Conservation (phyloP, 345 rosid genomes). For the Raphanus sativus region DNA sequence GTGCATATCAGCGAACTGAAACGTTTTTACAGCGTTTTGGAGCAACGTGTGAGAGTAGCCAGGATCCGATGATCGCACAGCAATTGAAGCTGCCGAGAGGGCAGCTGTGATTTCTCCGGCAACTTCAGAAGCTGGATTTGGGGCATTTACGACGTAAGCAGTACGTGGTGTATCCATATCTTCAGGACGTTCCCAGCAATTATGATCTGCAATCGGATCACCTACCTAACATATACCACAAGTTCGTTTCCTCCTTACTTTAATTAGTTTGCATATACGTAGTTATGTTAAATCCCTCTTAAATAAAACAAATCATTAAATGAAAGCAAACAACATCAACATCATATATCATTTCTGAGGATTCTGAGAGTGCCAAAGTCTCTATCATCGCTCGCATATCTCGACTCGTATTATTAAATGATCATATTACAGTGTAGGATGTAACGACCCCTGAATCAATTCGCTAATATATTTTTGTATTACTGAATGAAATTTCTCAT, state of each 20-base stretch:
- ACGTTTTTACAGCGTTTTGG: constrained; percentile 55
- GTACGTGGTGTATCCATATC: constrained; percentile 92
- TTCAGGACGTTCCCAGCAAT: constrained; percentile 97
- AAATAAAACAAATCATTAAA: background rate
- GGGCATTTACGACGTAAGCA: constrained; percentile 76
- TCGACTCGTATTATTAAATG: constrained; percentile 14
- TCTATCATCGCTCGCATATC: constrained; percentile 10
- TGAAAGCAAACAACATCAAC: constrained; percentile 17
- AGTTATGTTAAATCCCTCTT: background rate
- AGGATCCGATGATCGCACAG: constrained; percentile 72
- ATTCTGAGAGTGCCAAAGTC: background rate
- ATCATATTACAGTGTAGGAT: background rate
- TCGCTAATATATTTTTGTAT: background rate
- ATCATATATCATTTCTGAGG: background rate
- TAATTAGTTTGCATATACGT: background rate
- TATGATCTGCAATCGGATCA: constrained; percentile 77
- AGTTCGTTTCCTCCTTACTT: background rate
- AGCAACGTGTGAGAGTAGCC: constrained; percentile 73
- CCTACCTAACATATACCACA: constrained; percentile 62
- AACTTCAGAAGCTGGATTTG: constrained; percentile 83
- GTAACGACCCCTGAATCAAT: background rate
- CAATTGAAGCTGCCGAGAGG: constrained; percentile 85
- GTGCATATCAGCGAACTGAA: constrained; percentile 69
- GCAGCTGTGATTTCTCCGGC: constrained; percentile 94
- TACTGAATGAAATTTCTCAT: constrained; percentile 4